Conservation (phyloP, 2,329 filamentous ascomycete genomes). For the Alternaria sp. region DNA sequence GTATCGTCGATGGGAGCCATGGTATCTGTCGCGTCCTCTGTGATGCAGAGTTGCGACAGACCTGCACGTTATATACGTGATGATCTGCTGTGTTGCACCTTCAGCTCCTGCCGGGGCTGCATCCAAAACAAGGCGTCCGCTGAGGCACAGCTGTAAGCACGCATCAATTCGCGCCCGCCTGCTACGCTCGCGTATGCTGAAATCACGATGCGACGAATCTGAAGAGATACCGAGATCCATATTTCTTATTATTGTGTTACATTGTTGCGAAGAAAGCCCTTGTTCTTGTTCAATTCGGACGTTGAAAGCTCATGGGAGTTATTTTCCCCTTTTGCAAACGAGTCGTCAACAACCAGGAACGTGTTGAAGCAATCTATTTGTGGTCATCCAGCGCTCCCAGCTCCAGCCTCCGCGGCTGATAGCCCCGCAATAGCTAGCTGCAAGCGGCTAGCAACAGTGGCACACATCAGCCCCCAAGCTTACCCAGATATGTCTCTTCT, state of each 20-base stretch:
- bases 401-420: not conserved
- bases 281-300: not conserved
- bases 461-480: not conserved
- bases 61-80: not conserved
- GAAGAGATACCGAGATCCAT: not conserved
- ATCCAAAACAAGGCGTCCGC: slow-evolving; percentile 6
- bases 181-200: not conserved
- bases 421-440: not conserved
- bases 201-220: not conserved
- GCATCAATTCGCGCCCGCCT: not conserved
- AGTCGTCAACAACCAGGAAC: not conserved
- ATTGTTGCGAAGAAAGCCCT: not conserved
- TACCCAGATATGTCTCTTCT: not conserved
- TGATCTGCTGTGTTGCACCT: slow-evolving; percentile 1
- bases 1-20: slow-evolving; percentile 1
- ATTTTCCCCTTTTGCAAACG: not conserved
- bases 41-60: not conserved
- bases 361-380: not conserved
- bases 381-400: not conserved
- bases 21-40: not conserved
- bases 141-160: slow-evolving; percentile 15
- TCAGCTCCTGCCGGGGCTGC: slow-evolving; percentile 6
- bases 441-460: not conserved
- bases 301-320: not conserved
- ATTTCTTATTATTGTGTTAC: not conserved